Percentiles rank a stretch among this genome's conserved stretches.
Evolutionary conservation across 2,329 filamentous ascomycete species (phyloP).

Genomic region (Didymella exigua): DNA sequence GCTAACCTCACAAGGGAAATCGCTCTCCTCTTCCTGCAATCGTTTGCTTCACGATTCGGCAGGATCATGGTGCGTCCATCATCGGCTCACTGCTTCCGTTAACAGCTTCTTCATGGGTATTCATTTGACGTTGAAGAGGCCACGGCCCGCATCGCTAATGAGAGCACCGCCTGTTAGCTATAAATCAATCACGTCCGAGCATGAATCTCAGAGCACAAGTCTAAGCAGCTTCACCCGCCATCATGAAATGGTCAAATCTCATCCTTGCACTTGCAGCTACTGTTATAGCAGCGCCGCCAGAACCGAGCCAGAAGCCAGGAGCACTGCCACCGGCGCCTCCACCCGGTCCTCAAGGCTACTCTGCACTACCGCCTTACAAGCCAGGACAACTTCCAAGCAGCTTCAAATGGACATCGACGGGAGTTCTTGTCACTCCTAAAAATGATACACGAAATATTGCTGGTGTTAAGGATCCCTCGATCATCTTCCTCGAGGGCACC

Average conservation of each 20-base stretch:
- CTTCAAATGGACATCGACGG: constrained; percentile 3
- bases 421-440: constrained; percentile 26
- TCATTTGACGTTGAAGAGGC: not conserved
- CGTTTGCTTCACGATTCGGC: not conserved
- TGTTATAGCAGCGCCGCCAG: not conserved
- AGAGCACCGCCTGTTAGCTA: not conserved
- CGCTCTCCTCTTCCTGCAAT: not conserved
- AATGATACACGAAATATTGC: constrained; percentile 34
- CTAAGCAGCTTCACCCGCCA: not conserved
- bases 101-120: not conserved
- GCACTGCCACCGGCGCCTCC: not conserved
- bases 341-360: not conserved
- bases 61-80: not conserved
- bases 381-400: not conserved
- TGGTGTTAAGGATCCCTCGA: constrained; percentile 46
- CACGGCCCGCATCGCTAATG: not conserved
- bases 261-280: not conserved
- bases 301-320: not conserved
- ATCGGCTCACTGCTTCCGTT: not conserved
- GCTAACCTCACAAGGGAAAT: not conserved
- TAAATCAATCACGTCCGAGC: not conserved
- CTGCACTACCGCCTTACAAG: not conserved
- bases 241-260: not conserved
- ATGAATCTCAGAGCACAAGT: not conserved
- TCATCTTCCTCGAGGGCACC: constrained; percentile 46